Percentiles rank a stretch among this genome's conserved stretches.
Conservation (phyloP, 495 filamentous ascomycete genomes). For the Talaromyces thailandensis region DNA sequence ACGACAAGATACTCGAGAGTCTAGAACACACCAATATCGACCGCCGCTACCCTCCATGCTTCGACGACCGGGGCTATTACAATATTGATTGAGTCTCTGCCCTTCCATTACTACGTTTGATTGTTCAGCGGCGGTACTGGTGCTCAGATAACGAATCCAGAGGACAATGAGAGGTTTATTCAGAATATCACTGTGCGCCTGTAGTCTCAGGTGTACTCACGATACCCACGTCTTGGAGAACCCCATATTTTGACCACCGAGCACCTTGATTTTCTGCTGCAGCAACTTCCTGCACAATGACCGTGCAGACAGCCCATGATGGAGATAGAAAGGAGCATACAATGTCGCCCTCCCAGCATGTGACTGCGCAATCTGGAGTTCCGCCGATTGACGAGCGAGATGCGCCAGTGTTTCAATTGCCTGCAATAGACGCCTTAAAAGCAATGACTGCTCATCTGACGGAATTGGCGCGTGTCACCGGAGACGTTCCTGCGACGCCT, state of each 20-base stretch:
- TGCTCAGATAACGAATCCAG: conserved; percentile 7
- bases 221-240: neutral
- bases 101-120: neutral
- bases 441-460: conserved; percentile 67
- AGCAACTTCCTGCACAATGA: conserved; percentile 17
- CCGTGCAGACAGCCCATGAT: conserved; percentile 1
- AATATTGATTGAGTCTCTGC: neutral
- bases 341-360: neutral
- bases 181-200: conserved; percentile 19
- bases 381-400: neutral
- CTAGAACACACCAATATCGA: neutral
- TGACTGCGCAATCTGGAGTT: neutral
- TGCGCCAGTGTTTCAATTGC: conserved; percentile 60
- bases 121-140: conserved; percentile 3
- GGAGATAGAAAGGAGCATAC: conserved; percentile 10
- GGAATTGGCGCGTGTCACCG: conserved; percentile 58
- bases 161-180: conserved; percentile 29
- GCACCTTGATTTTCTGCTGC: neutral
- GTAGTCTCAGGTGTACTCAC: conserved; percentile 19
- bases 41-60: neutral
- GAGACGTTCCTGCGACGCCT: conserved; percentile 66
- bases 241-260: neutral
- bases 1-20: neutral
- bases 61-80: neutral
- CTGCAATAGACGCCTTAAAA: conserved; percentile 67